Evolutionary conservation across 768 basidiomycete genomes (phyloP), one percentile per base, ranked within the genome.

Genomic region (Boletellus ananas): DNA sequence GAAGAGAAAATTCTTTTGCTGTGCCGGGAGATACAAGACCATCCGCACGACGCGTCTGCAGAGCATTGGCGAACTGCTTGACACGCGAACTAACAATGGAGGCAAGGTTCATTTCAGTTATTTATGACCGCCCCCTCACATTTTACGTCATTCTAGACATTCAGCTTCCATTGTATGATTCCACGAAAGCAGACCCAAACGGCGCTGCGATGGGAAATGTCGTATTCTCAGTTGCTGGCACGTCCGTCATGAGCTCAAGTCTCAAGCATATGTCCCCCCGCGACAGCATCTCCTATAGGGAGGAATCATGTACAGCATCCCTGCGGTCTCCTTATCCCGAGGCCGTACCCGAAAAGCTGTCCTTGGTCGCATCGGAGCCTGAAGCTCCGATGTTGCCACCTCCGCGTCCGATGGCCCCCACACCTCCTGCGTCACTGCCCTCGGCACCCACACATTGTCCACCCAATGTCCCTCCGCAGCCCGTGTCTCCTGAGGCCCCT

Each of bases 91-190:
- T 47, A 54, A 43, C 56, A 31, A 45, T 51, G 65, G 62, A 49
- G 63, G 64, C 48, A 56, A 47, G 64, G 54, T 60, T 65, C 65
- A 65, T 67, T 63, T 65, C 31, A 62, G 56, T 44, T 54, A 54
- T 56, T 60, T 61, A 60, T 65, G 58, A 58, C 56, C 47, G 14
- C 58, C 29, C 29, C 50, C 56, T 67, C 25, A 62, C 44, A 46
- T 31, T 62, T 65, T 65, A 65, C 64, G 64, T 65, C 62, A 62
- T 36, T 34, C 25, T 39, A 65, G 64, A 33, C n/a, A 45, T 65
- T 34, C 63, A 50, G 21, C 64, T 65, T 65, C 64, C 64, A 67
- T 67, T 65, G 58, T 65, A 58, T 51, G 57, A 65, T 58, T 58
- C 60, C 58, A 60, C 55, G 42, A 66, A 45, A 64, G 49, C 64